phyloP scores from a whole-genome alignment of 2,329 filamentous ascomycete genomes.

The Colletotrichum limetticola region DNA sequence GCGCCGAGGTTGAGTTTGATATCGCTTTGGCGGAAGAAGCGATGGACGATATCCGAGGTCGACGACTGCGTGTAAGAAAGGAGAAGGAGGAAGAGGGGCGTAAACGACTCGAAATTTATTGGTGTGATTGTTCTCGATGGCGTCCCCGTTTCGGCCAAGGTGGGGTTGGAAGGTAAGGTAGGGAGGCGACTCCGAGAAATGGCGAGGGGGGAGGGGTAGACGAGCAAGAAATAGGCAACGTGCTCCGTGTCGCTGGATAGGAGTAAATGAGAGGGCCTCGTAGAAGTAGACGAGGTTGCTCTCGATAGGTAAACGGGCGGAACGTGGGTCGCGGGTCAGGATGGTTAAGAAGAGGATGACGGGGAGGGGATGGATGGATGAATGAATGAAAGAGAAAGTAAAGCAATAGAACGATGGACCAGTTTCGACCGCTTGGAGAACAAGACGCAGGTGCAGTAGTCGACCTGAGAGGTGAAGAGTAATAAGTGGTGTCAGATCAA shows the following conservation, averaged over 20 bases:
- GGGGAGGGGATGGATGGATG: background rate
- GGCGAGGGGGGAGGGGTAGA: conserved; percentile 20
- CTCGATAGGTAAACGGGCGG: conserved; percentile 18
- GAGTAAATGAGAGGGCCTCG: conserved; percentile 23
- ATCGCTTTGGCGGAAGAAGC: conserved; percentile 7
- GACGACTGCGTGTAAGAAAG: conserved; percentile 26
- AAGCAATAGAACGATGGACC: background rate
- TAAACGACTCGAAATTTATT: conserved; percentile 32
- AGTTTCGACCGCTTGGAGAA: background rate
- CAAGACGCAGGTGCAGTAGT: conserved; percentile 17
- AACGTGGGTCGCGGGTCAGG: conserved; percentile 27
- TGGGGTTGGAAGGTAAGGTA: conserved; percentile 31
- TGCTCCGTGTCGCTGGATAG: conserved; percentile 29
- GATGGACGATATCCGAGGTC: conserved; percentile 15
- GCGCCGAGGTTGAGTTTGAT: background rate
- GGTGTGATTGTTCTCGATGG: conserved; percentile 32
- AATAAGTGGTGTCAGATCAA: conserved; percentile 15
- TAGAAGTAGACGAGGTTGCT: conserved; percentile 27
- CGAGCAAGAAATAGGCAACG: conserved; percentile 28
- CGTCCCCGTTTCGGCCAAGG: conserved; percentile 35
- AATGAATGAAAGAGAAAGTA: background rate
- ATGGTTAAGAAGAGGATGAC: conserved; percentile 16
- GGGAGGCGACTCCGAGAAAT: conserved; percentile 32
- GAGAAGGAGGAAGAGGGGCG: conserved; percentile 24
- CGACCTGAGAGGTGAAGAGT: conserved; percentile 4